Evolutionary conservation across 2,329 filamentous ascomycete species (phyloP).

Genomic region (Geosmithia flava): DNA sequence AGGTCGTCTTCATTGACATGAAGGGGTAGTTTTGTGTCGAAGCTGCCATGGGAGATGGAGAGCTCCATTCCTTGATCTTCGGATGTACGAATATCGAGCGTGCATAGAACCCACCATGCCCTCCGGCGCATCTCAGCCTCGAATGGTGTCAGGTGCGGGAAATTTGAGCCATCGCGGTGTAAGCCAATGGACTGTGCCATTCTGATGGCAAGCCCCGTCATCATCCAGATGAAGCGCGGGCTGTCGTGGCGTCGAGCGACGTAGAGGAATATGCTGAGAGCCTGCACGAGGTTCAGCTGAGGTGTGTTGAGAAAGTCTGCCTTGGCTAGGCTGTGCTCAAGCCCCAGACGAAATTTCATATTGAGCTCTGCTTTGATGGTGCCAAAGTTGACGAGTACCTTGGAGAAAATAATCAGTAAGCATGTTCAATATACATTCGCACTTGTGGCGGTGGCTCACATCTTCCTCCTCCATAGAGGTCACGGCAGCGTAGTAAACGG

Average conservation of each 20-base stretch:
- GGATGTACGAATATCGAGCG: conserved; percentile 46
- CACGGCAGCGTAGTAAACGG: conserved; percentile 43
- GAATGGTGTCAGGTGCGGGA: conserved; percentile 40
- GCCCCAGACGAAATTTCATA: conserved; percentile 36
- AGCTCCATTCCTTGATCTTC: conserved; percentile 45
- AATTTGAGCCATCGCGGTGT: conserved; percentile 42
- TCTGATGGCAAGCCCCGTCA: conserved; percentile 48
- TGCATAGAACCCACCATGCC: conserved; percentile 48
- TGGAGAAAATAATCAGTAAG: not conserved
- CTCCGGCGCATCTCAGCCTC: conserved; percentile 51
- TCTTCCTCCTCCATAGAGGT: conserved; percentile 46
- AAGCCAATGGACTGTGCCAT: conserved; percentile 42
- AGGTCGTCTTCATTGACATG: conserved; percentile 26
- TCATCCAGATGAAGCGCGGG: conserved; percentile 45
- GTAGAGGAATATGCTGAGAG: conserved; percentile 45
- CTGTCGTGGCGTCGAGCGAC: conserved; percentile 38
- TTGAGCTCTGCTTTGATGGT: conserved; percentile 28
- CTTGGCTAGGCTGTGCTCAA: conserved; percentile 48
- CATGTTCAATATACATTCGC: not conserved
- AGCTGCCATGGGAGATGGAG: conserved; percentile 29
- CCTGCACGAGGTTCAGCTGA: conserved; percentile 48
- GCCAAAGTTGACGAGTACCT: conserved; percentile 38
- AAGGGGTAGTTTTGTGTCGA: conserved; percentile 40
- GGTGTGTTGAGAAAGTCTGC: conserved; percentile 49
- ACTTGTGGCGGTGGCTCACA: conserved; percentile 17